Evolutionary conservation across 2,329 filamentous ascomycete genomes (phyloP).

Genomic region (Gremmenia infestans): DNA sequence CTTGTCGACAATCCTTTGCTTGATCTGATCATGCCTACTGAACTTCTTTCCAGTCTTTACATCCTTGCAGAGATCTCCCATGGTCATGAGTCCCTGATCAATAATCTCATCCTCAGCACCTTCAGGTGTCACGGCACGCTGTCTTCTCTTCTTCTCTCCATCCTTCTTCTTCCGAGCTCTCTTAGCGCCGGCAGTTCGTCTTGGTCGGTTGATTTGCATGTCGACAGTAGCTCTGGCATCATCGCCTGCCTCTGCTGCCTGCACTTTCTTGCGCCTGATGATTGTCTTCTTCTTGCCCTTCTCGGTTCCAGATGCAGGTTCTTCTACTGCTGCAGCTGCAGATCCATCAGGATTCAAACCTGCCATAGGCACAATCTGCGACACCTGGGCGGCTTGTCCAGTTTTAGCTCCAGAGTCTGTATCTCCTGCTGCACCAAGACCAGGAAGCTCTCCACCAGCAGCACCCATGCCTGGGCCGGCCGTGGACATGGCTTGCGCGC

Average conservation of each 20-base stretch:
- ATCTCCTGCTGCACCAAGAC: slow-evolving; percentile 7
- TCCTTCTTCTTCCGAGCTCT: slow-evolving; percentile 30
- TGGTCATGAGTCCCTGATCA: slow-evolving; percentile 61
- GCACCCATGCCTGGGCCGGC: slow-evolving; percentile 8
- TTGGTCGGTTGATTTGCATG: slow-evolving; percentile 20
- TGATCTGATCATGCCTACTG: slow-evolving; percentile 67
- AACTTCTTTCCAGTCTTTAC: slow-evolving; percentile 70
- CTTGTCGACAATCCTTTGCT: slow-evolving; percentile 55
- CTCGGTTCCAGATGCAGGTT: slow-evolving; percentile 14
- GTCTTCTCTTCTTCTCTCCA: slow-evolving; percentile 25
- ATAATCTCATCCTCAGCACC: slow-evolving; percentile 59
- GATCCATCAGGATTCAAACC: slow-evolving; percentile 26
- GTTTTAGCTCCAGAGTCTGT: slow-evolving; percentile 1
- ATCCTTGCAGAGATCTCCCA: slow-evolving; percentile 68
- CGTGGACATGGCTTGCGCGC: background rate
- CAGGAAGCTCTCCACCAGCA: slow-evolving; percentile 5
- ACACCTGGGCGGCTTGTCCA: slow-evolving; percentile 9
- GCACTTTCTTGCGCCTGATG: slow-evolving; percentile 17
- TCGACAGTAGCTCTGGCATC: slow-evolving; percentile 23
- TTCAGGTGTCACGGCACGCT: slow-evolving; percentile 48
- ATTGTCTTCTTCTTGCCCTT: slow-evolving; percentile 19
- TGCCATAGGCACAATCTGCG: slow-evolving; percentile 21
- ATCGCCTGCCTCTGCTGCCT: slow-evolving; percentile 17
- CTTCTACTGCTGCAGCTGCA: slow-evolving; percentile 16
- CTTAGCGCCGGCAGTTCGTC: slow-evolving; percentile 12